These are phyloP conservation scores for Przewalskia tangutica DNA, from an alignment of 257 asterid species.

Conservation along the genomic window DNA sequence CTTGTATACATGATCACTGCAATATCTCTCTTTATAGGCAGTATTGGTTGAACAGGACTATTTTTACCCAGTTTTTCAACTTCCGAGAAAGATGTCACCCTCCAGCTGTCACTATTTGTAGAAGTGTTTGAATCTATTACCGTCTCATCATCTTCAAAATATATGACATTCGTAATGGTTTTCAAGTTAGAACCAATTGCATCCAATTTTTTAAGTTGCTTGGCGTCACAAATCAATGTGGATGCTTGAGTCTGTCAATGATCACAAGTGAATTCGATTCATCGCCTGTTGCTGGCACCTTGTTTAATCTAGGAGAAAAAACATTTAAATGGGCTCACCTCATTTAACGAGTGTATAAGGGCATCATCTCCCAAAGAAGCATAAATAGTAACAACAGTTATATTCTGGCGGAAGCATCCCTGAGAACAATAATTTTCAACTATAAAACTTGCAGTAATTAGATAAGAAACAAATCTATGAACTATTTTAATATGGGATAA, in stretches of 20 bases:
- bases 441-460: not conserved
- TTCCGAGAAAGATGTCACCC: conserved; percentile 47
- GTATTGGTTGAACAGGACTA: conserved; percentile 37
- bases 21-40: conserved; percentile 66
- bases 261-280: not conserved
- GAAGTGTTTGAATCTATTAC: conserved; percentile 27
- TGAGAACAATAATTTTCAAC: conserved; percentile 13
- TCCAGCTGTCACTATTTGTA: conserved; percentile 35
- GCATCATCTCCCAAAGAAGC: conserved; percentile 93
- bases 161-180: conserved; percentile 44
- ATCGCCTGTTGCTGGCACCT: not conserved
- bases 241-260: conserved; percentile 76
- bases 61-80: conserved; percentile 63
- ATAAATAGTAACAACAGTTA: conserved; percentile 81
- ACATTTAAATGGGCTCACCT: conserved; percentile 29
- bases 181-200: conserved; percentile 50
- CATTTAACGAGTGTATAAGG: conserved; percentile 72
- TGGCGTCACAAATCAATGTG: conserved; percentile 72
- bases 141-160: conserved; percentile 53
- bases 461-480: not conserved
- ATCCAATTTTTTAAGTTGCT: conserved; percentile 69
- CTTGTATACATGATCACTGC: conserved; percentile 95
- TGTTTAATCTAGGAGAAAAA: not conserved
- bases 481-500: not conserved
- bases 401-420: conserved; percentile 85